phyloP scores from a whole-genome alignment of 345 rosid species.

The Lepidium aucheri region DNA sequence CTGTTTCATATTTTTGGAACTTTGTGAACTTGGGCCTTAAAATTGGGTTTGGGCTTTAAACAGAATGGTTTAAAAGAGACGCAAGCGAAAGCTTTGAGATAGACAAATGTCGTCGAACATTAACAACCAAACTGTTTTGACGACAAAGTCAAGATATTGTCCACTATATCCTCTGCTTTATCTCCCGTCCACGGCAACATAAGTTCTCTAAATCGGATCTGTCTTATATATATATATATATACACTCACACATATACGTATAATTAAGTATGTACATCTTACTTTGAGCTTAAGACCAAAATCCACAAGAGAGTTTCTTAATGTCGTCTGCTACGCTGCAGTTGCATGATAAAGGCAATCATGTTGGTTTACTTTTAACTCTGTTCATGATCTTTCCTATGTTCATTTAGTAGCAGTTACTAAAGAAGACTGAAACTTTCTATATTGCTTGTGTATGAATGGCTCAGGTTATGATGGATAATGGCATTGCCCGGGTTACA shows the following conservation, averaged over 20 bases:
- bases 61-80: constrained; percentile 5
- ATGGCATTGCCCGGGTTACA: constrained; percentile 63
- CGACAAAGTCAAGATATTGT: constrained; percentile 29
- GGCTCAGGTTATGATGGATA: constrained; percentile 73
- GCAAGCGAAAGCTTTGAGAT: constrained; percentile 11
- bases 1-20: background rate
- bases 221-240: background rate
- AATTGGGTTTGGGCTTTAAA: constrained; percentile 9
- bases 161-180: constrained; percentile 22
- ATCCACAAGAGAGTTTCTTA: background rate
- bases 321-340: constrained; percentile 22
- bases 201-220: background rate
- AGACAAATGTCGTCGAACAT: background rate
- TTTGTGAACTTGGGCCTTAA: constrained; percentile 12
- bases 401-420: background rate
- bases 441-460: constrained; percentile 4
- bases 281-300: constrained; percentile 9
- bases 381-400: background rate
- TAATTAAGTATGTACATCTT: background rate
- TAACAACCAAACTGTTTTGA: constrained; percentile 25
- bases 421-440: background rate
- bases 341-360: constrained; percentile 24
- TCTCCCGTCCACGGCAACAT: constrained; percentile 25
- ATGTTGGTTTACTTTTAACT: constrained; percentile 17
- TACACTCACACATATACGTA: background rate